These are phyloP conservation scores for Zygosaccharomyces lentus DNA, from an alignment of 805 yeast species.

Conservation along the genomic window DNA sequence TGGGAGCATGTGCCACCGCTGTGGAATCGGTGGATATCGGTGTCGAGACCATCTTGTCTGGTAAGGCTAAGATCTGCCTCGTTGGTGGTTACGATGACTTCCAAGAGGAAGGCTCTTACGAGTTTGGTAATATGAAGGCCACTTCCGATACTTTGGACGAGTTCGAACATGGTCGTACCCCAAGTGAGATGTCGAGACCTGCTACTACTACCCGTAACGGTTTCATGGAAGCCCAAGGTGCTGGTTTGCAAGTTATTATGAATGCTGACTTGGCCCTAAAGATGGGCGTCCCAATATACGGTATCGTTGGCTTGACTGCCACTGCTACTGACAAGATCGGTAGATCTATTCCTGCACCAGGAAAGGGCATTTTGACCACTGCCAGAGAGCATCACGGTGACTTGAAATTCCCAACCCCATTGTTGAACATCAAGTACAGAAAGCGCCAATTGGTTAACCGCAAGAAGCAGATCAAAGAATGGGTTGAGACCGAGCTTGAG, in stretches of 20 bases:
- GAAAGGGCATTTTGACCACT: slow-evolving; percentile 97
- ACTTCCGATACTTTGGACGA: slow-evolving; percentile 88
- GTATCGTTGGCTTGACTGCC: slow-evolving; percentile 88
- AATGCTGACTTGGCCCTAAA: slow-evolving; percentile 86
- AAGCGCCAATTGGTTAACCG: slow-evolving; percentile 83
- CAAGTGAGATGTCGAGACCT: slow-evolving; percentile 98
- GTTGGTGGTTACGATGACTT: slow-evolving; percentile 99
- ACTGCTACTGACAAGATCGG: slow-evolving; percentile 99
- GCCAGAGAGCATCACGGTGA: slow-evolving; percentile 89
- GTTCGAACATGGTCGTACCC: slow-evolving; percentile 93
- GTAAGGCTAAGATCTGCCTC: slow-evolving; percentile 92
- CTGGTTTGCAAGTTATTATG: slow-evolving; percentile 97
- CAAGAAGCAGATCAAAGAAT: slow-evolving; percentile 66
- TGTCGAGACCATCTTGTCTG: slow-evolving; percentile 86
- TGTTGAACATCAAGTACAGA: slow-evolving; percentile 89
- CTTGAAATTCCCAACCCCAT: slow-evolving; percentile 71
- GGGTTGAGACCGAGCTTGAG: slow-evolving; percentile 81
- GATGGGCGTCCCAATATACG: slow-evolving; percentile 99
- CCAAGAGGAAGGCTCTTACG: slow-evolving; percentile 98
- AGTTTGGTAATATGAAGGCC: slow-evolving; percentile 98
- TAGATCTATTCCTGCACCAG: slow-evolving; percentile 99
- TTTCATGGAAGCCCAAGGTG: slow-evolving; percentile 99
- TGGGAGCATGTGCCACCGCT: slow-evolving; percentile 99
- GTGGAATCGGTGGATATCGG: slow-evolving; percentile 96
- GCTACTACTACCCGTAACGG: slow-evolving; percentile 94